Evolutionary conservation across 2,329 filamentous ascomycete genomes (phyloP).

Genomic region (Colletotrichum gigasporum): DNA sequence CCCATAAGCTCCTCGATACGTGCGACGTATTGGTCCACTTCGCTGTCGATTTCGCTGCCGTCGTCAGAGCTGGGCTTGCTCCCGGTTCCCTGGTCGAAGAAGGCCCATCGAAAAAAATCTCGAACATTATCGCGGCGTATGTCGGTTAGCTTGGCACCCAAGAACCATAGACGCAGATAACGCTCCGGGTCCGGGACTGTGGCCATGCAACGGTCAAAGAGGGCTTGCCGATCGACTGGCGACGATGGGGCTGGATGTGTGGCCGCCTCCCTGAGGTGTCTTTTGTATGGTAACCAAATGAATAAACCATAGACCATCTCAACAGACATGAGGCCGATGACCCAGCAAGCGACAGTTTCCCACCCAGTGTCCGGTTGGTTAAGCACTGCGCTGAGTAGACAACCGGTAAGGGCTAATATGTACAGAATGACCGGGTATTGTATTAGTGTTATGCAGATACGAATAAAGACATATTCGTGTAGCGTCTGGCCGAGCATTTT

Average conservation of each 20-base stretch:
- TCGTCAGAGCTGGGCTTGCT: constrained; percentile 44
- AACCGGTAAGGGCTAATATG: constrained; percentile 36
- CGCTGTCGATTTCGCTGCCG: constrained; percentile 42
- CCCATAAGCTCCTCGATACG: constrained; percentile 63
- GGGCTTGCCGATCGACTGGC: constrained; percentile 56
- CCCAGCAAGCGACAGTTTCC: constrained; percentile 34
- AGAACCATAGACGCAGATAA: constrained; percentile 73
- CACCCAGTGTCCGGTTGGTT: constrained; percentile 35
- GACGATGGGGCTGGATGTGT: constrained; percentile 52
- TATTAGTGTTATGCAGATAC: constrained; percentile 55
- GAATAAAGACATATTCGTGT: constrained; percentile 48
- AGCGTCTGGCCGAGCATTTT: constrained; percentile 19
- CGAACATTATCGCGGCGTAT: constrained; percentile 73
- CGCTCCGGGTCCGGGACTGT: constrained; percentile 63
- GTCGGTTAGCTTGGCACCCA: constrained; percentile 64
- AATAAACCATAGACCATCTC: constrained; percentile 53
- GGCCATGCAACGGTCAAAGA: constrained; percentile 66
- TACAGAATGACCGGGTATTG: constrained; percentile 60
- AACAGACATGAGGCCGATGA: constrained; percentile 36
- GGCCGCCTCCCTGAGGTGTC: constrained; percentile 48
- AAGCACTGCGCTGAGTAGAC: constrained; percentile 34
- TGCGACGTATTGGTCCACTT: constrained; percentile 56
- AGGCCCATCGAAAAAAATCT: constrained; percentile 75
- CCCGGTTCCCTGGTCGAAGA: constrained; percentile 67
- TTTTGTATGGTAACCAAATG: constrained; percentile 53